Conservation (phyloP, 108 stramenopile genomes). For the Pseudonitzschia delicatissima region DNA sequence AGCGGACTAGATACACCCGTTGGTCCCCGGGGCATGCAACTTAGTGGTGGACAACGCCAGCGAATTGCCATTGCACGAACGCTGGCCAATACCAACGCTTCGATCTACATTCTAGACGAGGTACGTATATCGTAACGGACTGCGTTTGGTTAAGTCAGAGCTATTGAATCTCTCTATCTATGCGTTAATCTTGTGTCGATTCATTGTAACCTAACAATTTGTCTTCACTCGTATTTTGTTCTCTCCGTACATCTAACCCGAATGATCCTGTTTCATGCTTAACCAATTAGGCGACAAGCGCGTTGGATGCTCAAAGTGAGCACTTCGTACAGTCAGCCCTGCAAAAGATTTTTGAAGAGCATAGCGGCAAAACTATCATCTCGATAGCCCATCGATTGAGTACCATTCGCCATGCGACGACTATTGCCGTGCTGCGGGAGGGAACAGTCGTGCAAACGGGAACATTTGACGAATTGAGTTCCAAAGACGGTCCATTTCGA, state of each 20-base stretch:
- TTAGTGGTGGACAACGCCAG: constrained; percentile 92
- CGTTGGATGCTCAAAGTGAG: constrained; percentile 91
- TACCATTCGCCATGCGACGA: constrained; percentile 83
- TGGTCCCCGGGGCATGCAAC: constrained; percentile 85
- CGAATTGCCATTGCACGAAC: constrained; percentile 89
- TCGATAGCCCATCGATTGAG: constrained; percentile 87
- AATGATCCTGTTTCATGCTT: not conserved
- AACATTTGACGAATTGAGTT: constrained; percentile 49
- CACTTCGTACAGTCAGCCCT: constrained; percentile 72
- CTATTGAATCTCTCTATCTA: no score
- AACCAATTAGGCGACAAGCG: constrained; percentile 69
- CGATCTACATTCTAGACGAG: constrained; percentile 71
- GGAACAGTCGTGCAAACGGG: constrained; percentile 84
- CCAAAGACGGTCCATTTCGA: constrained; percentile 36
- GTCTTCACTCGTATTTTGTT: not conserved
- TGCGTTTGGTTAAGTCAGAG: no score
- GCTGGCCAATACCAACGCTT: constrained; percentile 72
- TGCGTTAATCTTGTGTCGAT: no score
- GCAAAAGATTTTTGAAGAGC: constrained; percentile 41
- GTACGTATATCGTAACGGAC: constrained; percentile 22
- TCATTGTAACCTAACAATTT: not conserved
- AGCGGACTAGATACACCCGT: constrained; percentile 85
- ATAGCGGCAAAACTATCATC: constrained; percentile 66
- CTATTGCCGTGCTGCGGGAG: constrained; percentile 81
- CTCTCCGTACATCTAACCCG: not conserved